Evolutionary conservation across 148 eudicot species (phyloP).

Genomic region (Rhododendron simsii): DNA sequence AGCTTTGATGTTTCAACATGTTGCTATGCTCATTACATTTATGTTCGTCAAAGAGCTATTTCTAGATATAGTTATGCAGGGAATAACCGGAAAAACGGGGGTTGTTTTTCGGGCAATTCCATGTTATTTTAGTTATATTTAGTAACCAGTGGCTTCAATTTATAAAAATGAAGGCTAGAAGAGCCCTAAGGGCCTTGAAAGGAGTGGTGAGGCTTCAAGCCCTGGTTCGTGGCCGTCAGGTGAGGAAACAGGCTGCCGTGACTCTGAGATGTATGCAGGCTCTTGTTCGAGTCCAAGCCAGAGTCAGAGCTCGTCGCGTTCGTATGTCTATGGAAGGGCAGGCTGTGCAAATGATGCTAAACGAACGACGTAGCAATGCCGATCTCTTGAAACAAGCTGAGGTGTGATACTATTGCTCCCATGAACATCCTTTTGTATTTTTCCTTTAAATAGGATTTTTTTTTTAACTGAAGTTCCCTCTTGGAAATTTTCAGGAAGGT

Average conservation of each 20-base stretch:
- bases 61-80: background rate
- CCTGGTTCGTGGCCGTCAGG: constrained; percentile 80
- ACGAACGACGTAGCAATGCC: constrained; percentile 54
- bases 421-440: background rate
- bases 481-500: constrained; percentile 57
- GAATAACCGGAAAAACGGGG: background rate
- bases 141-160: background rate
- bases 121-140: background rate
- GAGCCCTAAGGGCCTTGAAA: constrained; percentile 85
- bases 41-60: background rate
- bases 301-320: constrained; percentile 89
- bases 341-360: constrained; percentile 71
- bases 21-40: background rate
- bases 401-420: constrained; percentile 27
- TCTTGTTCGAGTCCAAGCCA: constrained; percentile 93
- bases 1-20: background rate
- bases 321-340: constrained; percentile 93
- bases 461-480: background rate
- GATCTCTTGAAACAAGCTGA: constrained; percentile 78
- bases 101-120: background rate
- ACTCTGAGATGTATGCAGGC: constrained; percentile 98
- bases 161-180: constrained; percentile 57
- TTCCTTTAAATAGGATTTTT: background rate
- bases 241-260: constrained; percentile 92
- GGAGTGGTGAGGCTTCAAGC: constrained; percentile 93